phyloP scores from a whole-genome alignment of 2,329 filamentous ascomycete species.

The Tolypocladium tropicale region DNA sequence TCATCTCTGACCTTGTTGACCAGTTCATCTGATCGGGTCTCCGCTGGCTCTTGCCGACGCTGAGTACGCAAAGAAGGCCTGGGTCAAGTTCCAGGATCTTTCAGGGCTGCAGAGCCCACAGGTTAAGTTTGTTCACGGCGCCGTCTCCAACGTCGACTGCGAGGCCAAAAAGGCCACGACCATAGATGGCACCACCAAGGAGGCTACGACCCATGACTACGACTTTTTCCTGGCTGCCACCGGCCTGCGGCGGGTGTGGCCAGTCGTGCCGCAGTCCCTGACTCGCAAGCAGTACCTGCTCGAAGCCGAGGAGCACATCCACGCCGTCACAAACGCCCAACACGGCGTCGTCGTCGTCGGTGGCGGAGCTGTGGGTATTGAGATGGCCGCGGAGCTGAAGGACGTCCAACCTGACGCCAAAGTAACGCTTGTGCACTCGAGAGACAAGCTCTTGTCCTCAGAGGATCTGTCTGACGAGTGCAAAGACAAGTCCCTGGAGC shows the following conservation, averaged over 20 bases:
- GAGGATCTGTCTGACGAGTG: slow-evolving; percentile 63
- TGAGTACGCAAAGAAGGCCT: slow-evolving; percentile 55
- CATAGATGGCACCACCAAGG: slow-evolving; percentile 34
- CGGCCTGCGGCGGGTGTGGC: slow-evolving; percentile 59
- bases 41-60: slow-evolving; percentile 59
- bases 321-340: slow-evolving; percentile 37
- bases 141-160: slow-evolving; percentile 49
- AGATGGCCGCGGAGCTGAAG: slow-evolving; percentile 74
- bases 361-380: slow-evolving; percentile 68
- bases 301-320: slow-evolving; percentile 52
- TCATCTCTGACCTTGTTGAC: slow-evolving; percentile 1
- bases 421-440: slow-evolving; percentile 68
- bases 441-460: slow-evolving; percentile 58
- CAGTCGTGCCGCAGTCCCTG: slow-evolving; percentile 59
- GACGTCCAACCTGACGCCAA: slow-evolving; percentile 49
- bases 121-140: slow-evolving; percentile 56
- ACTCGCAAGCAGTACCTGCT: slow-evolving; percentile 51
- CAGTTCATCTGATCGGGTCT: slow-evolving; percentile 67
- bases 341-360: slow-evolving; percentile 63
- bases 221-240: slow-evolving; percentile 69
- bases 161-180: slow-evolving; percentile 49
- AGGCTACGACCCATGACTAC: slow-evolving; percentile 39
- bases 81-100: slow-evolving; percentile 59
- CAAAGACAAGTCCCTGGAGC: slow-evolving; percentile 48
- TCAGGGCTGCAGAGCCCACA: slow-evolving; percentile 53